Base-by-base conservation (phyloP, 1,284 basidiomycete species). In the Peniophora sp. region DNA sequence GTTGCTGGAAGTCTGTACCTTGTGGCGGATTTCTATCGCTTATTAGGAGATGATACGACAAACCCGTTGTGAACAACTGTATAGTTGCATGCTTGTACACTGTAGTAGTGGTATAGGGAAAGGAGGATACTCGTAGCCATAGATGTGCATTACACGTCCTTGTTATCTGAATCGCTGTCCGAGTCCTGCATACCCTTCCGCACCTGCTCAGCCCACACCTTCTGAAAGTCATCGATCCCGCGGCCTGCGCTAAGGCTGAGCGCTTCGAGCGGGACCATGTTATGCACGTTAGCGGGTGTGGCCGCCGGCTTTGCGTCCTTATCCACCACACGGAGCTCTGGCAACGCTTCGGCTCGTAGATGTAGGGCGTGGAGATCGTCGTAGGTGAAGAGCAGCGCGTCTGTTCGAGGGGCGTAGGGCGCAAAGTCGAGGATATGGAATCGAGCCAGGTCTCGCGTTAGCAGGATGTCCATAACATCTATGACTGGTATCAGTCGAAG, bases 211-310 rank as follows among this genome's bases (percentile, higher is more conserved):
- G 75, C 69, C 85, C 81, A 90, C n/a, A 72, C 58, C 17, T 76
- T 69, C 3, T 81, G 78, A 64, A 97, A 95, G 53, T 88, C 85
- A 35, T 76, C 73, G 32, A 93, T 76, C 55, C 77, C 78, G 47
- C 76, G 74, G 2, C 92, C 93, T 49, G 76, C 77, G 58, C 89
- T 86, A 62, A 96, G 68, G 49, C 78, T 79, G 18, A 97, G 71
- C 12, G 91, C 88, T 61, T 98, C 95, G 37, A 90, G 75, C 2
- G 95, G 96, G 15, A 96, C 76, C 88, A 96, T 96, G 63, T 97
- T 97, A 60, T 90, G 85, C 56, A 88, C 85, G 61, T 92, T 77
- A 1, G 78, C 73, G 1, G 93, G 91, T 27, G 68, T 75, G 0
- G 79, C 85, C 2, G 73, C 77, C 1, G 83, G 87, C 63, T 92